A percentile compares a stretch with the other conserved stretches of the same genome.
phyloP scores from a whole-genome alignment of 345 rosid genomes.

The Turnera subulata region DNA sequence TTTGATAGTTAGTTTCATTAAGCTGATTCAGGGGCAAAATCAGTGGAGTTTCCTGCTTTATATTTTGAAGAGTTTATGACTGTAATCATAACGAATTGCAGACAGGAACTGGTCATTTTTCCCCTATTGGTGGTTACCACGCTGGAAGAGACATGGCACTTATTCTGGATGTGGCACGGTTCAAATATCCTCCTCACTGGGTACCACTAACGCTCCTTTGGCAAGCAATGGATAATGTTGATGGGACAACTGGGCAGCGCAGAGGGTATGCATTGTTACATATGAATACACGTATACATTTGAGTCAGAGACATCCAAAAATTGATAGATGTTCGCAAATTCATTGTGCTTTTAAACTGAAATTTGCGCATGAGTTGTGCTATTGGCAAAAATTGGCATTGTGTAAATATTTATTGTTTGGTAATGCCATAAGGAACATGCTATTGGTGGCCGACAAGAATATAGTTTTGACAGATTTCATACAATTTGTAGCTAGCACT shows the following conservation, averaged over 20 bases:
- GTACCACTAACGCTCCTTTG: conserved; percentile 89
- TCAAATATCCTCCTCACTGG: conserved; percentile 99
- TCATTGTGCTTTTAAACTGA: too few species aligned
- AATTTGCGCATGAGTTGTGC: too few species aligned
- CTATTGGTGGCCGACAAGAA: too few species aligned
- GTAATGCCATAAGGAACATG: too few species aligned
- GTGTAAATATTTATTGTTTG: too few species aligned
- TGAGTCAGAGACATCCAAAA: neutral
- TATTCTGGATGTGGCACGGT: conserved; percentile 95
- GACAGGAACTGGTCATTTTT: conserved; percentile 95
- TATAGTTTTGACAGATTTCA: too few species aligned
- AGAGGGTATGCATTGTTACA: conserved; percentile 59
- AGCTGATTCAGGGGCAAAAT: neutral
- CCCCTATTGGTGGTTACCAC: conserved; percentile 95
- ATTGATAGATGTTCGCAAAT: neutral
- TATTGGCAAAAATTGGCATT: too few species aligned
- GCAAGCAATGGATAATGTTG: conserved; percentile 82
- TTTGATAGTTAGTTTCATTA: neutral
- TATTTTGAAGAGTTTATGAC: conserved; percentile 8
- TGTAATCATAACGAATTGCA: conserved; percentile 25
- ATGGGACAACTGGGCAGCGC: conserved; percentile 57
- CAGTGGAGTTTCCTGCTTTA: conserved; percentile 3
- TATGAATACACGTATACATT: neutral
- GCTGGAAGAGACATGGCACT: conserved; percentile 87
- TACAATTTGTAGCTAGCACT: too few species aligned